These are phyloP conservation scores for Tremellales sp. DNA, from an alignment of 1,284 basidiomycete species.

Conservation along the genomic window DNA sequence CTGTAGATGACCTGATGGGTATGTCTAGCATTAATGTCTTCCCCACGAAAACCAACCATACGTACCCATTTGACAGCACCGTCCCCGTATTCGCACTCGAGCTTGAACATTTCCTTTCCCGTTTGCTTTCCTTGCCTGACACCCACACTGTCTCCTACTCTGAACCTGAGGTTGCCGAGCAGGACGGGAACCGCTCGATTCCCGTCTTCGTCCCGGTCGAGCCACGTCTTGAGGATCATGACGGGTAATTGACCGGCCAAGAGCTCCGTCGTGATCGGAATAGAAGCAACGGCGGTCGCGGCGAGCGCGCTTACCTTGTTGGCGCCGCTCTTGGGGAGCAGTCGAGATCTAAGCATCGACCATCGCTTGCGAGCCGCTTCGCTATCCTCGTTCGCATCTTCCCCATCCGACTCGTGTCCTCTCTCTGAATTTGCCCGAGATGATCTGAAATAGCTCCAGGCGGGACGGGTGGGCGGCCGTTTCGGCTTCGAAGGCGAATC, in stretches of 20 bases:
- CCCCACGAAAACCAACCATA: neutral
- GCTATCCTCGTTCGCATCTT: slow-evolving; percentile 8
- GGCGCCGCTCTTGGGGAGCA: slow-evolving; percentile 23
- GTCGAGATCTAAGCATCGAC: slow-evolving; percentile 29
- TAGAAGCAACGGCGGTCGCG: slow-evolving; percentile 43
- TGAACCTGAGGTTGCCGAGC: slow-evolving; percentile 53
- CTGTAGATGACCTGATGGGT: slow-evolving; percentile 73
- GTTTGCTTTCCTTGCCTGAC: slow-evolving; percentile 30
- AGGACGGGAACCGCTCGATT: slow-evolving; percentile 79
- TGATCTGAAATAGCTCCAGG: slow-evolving; percentile 15
- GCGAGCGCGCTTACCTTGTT: slow-evolving; percentile 27
- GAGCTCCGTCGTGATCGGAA: slow-evolving; percentile 81
- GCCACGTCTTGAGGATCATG: slow-evolving; percentile 80
- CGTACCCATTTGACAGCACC: slow-evolving; percentile 81
- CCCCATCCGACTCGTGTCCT: neutral
- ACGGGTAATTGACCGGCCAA: slow-evolving; percentile 75
- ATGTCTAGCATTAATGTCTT: neutral
- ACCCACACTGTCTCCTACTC: slow-evolving; percentile 45
- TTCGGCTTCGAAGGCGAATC: slow-evolving; percentile 2
- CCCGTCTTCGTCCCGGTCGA: slow-evolving; percentile 86
- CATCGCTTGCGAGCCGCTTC: slow-evolving; percentile 32
- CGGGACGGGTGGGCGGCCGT: neutral
- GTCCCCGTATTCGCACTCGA: slow-evolving; percentile 87
- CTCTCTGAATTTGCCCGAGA: slow-evolving; percentile 1
- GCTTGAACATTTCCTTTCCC: slow-evolving; percentile 48